phyloP scores from a whole-genome alignment of 2,329 filamentous ascomycete species.

The Cladophialophora carrionii region DNA sequence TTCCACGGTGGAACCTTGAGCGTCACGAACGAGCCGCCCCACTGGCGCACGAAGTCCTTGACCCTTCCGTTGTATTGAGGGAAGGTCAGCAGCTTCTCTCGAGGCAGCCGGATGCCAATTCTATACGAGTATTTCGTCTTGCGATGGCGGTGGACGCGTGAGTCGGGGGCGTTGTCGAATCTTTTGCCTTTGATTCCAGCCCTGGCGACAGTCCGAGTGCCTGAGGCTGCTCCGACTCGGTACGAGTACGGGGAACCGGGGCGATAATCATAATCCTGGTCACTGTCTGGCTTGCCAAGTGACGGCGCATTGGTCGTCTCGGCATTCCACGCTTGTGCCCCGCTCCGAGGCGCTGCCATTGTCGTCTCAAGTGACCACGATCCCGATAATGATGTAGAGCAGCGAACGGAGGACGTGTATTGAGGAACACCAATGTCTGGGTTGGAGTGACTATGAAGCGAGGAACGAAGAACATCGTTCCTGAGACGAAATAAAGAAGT shows the following conservation, averaged over 20 bases:
- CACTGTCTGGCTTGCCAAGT: neutral
- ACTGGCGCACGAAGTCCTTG: neutral
- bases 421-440: neutral
- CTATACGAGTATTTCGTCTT: slow-evolving; percentile 16
- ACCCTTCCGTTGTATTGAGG: slow-evolving; percentile 10
- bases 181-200: slow-evolving; percentile 5
- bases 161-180: slow-evolving; percentile 4
- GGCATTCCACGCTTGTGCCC: slow-evolving; percentile 8
- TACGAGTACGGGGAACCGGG: neutral
- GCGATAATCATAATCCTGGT: slow-evolving; percentile 13
- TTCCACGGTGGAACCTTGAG: slow-evolving; percentile 5
- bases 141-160: slow-evolving; percentile 10
- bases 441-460: neutral
- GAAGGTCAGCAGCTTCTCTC: slow-evolving; percentile 7
- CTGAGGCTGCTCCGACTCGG: neutral
- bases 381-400: neutral
- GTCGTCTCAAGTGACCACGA: neutral
- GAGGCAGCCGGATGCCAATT: slow-evolving; percentile 16
- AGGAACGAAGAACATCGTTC: neutral
- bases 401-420: neutral
- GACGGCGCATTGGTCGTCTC: slow-evolving; percentile 11
- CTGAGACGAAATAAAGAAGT: neutral
- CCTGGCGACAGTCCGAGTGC: slow-evolving; percentile 1
- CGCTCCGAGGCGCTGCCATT: slow-evolving; percentile 3
- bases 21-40: slow-evolving; percentile 17